phyloP scores from a whole-genome alignment of 805 yeast genomes.

The Debaryomyces tyrocola region DNA sequence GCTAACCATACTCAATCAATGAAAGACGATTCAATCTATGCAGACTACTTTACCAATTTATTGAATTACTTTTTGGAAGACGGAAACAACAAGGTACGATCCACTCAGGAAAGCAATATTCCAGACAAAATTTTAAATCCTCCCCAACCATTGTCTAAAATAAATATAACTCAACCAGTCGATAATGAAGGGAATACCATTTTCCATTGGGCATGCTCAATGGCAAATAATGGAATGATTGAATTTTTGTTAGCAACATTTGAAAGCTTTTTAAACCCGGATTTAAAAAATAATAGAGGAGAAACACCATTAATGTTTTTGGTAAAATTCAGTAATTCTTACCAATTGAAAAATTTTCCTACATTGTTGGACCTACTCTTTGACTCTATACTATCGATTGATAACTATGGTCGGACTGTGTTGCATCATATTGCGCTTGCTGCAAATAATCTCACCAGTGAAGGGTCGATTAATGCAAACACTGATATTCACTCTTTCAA shows the following conservation, averaged over 20 bases:
- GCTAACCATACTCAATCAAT: slow-evolving; percentile 9
- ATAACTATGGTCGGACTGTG: slow-evolving; percentile 40
- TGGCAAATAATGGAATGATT: slow-evolving; percentile 75
- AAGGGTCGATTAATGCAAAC: slow-evolving; percentile 1
- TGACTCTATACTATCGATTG: slow-evolving; percentile 38
- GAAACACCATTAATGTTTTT: slow-evolving; percentile 73
- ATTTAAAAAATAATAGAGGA: slow-evolving; percentile 76
- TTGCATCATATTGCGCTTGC: slow-evolving; percentile 41
- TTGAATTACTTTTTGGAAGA: slow-evolving; percentile 56
- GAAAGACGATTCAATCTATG: slow-evolving; percentile 23
- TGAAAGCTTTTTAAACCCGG: slow-evolving; percentile 62
- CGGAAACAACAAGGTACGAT: slow-evolving; percentile 14
- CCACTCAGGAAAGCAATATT: slow-evolving; percentile 11
- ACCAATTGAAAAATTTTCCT: slow-evolving; percentile 37
- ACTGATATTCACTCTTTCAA: slow-evolving; percentile 10
- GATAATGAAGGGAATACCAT: slow-evolving; percentile 94
- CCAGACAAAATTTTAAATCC: slow-evolving; percentile 50
- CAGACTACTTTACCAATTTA: slow-evolving; percentile 44
- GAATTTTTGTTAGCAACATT: slow-evolving; percentile 61
- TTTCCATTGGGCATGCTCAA: slow-evolving; percentile 92
- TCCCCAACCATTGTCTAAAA: slow-evolving; percentile 53
- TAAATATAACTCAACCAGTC: slow-evolving; percentile 78
- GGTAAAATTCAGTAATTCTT: slow-evolving; percentile 41
- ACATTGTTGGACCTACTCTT: slow-evolving; percentile 31
- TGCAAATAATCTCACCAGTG: slow-evolving; percentile 15